Base-by-base conservation (phyloP, 2,329 filamentous ascomycete species). In the Claviceps capensis region DNA sequence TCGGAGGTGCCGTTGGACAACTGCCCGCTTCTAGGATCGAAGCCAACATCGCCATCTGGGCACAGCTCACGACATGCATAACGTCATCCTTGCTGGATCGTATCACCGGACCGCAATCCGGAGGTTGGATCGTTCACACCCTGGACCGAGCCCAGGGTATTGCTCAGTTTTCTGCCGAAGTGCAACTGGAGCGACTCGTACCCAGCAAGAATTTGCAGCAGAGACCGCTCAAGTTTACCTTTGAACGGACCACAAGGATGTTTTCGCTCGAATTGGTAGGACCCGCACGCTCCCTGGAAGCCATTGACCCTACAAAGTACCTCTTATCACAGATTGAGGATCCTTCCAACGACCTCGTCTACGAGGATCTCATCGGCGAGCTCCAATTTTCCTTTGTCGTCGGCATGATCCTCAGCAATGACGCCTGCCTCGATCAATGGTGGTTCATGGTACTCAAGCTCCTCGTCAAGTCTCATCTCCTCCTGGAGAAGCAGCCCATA, bases 341-440 rank as follows among this genome's bases (percentile, higher is more conserved):
- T 8, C 41, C 60, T 2, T 48, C 54, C 16, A 56, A 57, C 34
- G 49, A 58, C 5, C 23, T 66, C 9, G 54, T 52, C 1, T 67
- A 69, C 36, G 65, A 67, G 1, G 73, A 78, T 51, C 63, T 83
- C 26, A 62, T 79, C 5, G 80, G 78, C 47, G 80, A 84, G 60
- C 62, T 83, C 2, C 80, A 83, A 57, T 76, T 83, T 60, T 72
- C 73, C 43, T 83, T 76, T 58, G 59, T 83, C 4, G 74, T 74
- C 0, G 79, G 79, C 40, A 72, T 76, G 61, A 71, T 78, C 51
- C 71, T 83, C 1, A 74, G 75, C 42, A 83, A 81, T 60, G 66
- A 76, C 43, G 69, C 76, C 8, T 83, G 79, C 57, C 67, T 81
- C 44, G 77, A 81, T 55, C 79, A 83, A 55, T 83, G 79, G 80